Conservation (phyloP, 345 rosid genomes). For the Lenwebbia sp. region DNA sequence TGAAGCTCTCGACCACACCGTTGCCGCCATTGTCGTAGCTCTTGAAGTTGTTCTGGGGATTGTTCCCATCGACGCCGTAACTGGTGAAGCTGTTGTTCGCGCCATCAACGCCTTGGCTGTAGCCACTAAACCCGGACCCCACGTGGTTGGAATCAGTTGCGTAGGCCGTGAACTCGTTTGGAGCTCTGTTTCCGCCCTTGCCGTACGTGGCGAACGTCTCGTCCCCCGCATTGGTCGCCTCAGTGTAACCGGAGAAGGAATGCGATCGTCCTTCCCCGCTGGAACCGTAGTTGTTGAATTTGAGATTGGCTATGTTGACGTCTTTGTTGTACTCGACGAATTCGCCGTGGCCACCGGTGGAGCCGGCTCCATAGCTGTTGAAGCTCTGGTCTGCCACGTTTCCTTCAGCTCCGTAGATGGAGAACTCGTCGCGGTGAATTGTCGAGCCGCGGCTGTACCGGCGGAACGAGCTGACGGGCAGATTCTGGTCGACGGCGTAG, state of each 20-base stretch:
- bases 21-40: slow-evolving; percentile 47
- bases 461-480: slow-evolving; percentile 17
- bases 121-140: slow-evolving; percentile 52
- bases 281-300: slow-evolving; percentile 48
- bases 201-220: slow-evolving; percentile 55
- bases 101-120: slow-evolving; percentile 50
- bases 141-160: slow-evolving; percentile 49
- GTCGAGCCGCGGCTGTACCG: slow-evolving; percentile 25
- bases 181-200: slow-evolving; percentile 50
- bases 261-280: slow-evolving; percentile 40
- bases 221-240: slow-evolving; percentile 48
- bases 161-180: slow-evolving; percentile 44
- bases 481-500: slow-evolving; percentile 19
- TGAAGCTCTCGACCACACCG: slow-evolving; percentile 29
- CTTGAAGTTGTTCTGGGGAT: slow-evolving; percentile 52
- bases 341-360: slow-evolving; percentile 54
- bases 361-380: slow-evolving; percentile 53
- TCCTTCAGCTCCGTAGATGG: slow-evolving; percentile 9
- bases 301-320: slow-evolving; percentile 51
- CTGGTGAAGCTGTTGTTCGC: slow-evolving; percentile 55
- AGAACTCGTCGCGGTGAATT: slow-evolving; percentile 10
- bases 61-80: slow-evolving; percentile 56
- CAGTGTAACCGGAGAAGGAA: slow-evolving; percentile 38
- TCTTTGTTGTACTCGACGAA: slow-evolving; percentile 43
- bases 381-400: slow-evolving; percentile 35